Evolutionary conservation across 2,329 filamentous ascomycete species (phyloP), one percentile per base, ranked within the genome.

Genomic region (Penicillium rolfsii): DNA sequence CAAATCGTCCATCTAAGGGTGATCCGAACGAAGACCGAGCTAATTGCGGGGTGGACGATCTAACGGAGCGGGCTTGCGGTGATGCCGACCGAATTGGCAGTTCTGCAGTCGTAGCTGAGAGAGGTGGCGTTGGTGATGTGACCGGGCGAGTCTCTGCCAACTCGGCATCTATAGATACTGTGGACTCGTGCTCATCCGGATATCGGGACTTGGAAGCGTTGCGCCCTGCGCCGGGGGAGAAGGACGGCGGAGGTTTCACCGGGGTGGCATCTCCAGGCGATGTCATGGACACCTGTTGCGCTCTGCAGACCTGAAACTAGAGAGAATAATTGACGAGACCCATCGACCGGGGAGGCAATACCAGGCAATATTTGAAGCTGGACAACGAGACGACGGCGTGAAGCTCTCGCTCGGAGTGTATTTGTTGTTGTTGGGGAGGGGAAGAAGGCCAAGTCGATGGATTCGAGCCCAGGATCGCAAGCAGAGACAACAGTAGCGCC

Each of bases 31-130:
- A 77, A n/a, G 78, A 78, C 38, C 80, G 79, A 22, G 81, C 77
- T 61, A 86, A 77, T 60, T 76, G 77, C 33, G 75, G 69, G 33
- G 77, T 82, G n/a, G 84, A 85, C 4, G 84, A 85, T 19, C 86
- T 83, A 14, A 85, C 84, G 26, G 84, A 81, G 59, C 85, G 82
- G 46, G 85, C 85, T 59, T 84, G 84, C 26, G 89, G 89, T 8
- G 89, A 91, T 67, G 85, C 84, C 38, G 89, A 86, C 63, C 89
- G 84, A 49, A 89, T 91, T 19, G 84, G 85, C 0, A 88, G 85
- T 7, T 88, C 87, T n/a, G 88, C 86, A 30, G 89, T 80, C 4
- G 87, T 89, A 19, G 87, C 86, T 50, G 88, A 74, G 26, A 76
- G 73, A 55, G 76, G 70, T 49, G 74, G 73, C 76, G 74, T 87